phyloP scores from a whole-genome alignment of 257 asterid species.

The Leptodermis oblonga region DNA sequence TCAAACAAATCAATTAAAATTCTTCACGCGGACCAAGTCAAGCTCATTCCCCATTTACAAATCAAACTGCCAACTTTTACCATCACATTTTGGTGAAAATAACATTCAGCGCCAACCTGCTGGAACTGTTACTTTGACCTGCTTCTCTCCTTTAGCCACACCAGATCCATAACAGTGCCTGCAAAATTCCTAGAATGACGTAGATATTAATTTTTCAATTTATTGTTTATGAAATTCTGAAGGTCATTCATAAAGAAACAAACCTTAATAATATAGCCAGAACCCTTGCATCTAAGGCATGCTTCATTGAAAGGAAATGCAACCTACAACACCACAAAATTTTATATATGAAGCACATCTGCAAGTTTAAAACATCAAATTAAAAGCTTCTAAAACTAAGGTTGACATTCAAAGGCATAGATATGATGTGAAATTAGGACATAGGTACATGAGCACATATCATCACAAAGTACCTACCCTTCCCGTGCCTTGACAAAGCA shows the following conservation, averaged over 20 bases:
- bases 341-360: background rate
- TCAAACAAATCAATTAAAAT: background rate
- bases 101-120: conserved; percentile 50
- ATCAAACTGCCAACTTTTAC: background rate
- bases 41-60: background rate
- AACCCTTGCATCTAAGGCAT: conserved; percentile 73
- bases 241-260: conserved; percentile 14
- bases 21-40: conserved; percentile 1
- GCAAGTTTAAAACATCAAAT: conserved; percentile 16
- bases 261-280: conserved; percentile 74
- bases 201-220: conserved; percentile 7
- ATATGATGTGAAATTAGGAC: background rate
- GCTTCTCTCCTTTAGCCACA: conserved; percentile 58
- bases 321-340: conserved; percentile 40
- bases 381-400: background rate
- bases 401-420: background rate
- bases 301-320: conserved; percentile 69
- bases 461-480: conserved; percentile 44
- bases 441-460: background rate
- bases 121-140: conserved; percentile 76
- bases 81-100: conserved; percentile 5
- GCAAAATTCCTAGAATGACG: conserved; percentile 55
- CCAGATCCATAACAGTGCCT: conserved; percentile 74
- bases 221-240: conserved; percentile 7
- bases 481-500: conserved; percentile 86